These are phyloP conservation scores for Dactylellina parvicollis DNA, from an alignment of 2,329 filamentous ascomycete species.

Conservation along the genomic window DNA sequence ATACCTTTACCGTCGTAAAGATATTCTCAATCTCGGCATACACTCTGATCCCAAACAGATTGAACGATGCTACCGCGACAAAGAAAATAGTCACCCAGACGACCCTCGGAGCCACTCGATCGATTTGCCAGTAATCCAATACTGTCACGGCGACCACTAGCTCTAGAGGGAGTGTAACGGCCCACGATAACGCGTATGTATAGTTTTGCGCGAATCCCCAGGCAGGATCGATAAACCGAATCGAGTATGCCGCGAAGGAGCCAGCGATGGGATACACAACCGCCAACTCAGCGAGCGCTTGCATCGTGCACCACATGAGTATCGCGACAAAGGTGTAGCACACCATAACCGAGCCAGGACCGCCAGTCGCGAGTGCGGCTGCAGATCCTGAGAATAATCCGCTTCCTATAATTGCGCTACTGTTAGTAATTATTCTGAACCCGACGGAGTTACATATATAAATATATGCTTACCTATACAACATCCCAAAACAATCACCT, in stretches of 20 bases:
- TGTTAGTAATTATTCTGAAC: neutral
- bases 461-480: conserved; percentile 38
- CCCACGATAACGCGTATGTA: conserved; percentile 67
- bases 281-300: conserved; percentile 71
- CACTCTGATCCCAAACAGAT: conserved; percentile 69
- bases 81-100: conserved; percentile 70
- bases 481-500: conserved; percentile 48
- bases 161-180: conserved; percentile 68
- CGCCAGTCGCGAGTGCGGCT: conserved; percentile 66
- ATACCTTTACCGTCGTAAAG: conserved; percentile 69
- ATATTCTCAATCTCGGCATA: conserved; percentile 71
- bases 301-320: conserved; percentile 70
- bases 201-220: conserved; percentile 69
- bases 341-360: conserved; percentile 48
- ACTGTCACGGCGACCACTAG: conserved; percentile 68
- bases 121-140: conserved; percentile 67
- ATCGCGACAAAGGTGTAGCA: conserved; percentile 68
- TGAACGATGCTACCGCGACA: conserved; percentile 65
- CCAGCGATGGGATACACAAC: conserved; percentile 72
- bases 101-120: conserved; percentile 60
- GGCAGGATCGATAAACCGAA: conserved; percentile 70
- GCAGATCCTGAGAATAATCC: conserved; percentile 73
- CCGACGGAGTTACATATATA: neutral
- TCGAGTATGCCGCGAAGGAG: conserved; percentile 71
- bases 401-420: conserved; percentile 62